phyloP scores from a whole-genome alignment of 345 rosid species.

The Carallia brachiata region DNA sequence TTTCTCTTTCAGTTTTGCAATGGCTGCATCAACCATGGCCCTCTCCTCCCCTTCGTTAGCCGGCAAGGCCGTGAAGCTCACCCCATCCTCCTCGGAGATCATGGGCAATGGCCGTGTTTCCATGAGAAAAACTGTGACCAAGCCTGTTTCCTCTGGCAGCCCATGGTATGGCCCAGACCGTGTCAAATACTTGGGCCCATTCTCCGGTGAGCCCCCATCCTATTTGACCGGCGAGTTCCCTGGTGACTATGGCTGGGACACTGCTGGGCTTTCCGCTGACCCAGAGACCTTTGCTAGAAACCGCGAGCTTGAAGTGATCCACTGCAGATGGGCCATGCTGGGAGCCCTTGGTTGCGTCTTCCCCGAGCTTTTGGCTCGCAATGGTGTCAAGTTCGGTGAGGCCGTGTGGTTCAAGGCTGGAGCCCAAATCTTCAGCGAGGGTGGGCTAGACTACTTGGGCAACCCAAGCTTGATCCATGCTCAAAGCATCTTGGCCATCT shows the following conservation, averaged over 20 bases:
- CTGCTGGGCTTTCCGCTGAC: conserved; percentile 15
- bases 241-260: conserved; percentile 25
- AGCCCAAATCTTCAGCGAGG: conserved; percentile 19
- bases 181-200: conserved; percentile 22
- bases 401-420: conserved; percentile 11
- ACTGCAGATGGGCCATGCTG: conserved; percentile 29
- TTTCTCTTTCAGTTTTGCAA: background rate
- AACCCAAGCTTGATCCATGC: conserved; percentile 31
- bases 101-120: conserved; percentile 53
- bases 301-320: conserved; percentile 29
- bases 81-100: conserved; percentile 40
- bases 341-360: conserved; percentile 24
- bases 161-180: conserved; percentile 35
- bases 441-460: conserved; percentile 25
- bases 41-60: conserved; percentile 67
- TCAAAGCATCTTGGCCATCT: conserved; percentile 29
- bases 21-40: conserved; percentile 70
- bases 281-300: conserved; percentile 27
- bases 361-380: conserved; percentile 22
- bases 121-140: conserved; percentile 49
- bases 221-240: conserved; percentile 27
- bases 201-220: conserved; percentile 18
- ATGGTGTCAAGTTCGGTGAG: conserved; percentile 24
- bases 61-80: conserved; percentile 54
- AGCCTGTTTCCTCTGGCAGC: conserved; percentile 45